These are phyloP conservation scores for Raffaelea deltoideospora DNA, from an alignment of 2,329 filamentous ascomycete genomes.

Conservation along the genomic window DNA sequence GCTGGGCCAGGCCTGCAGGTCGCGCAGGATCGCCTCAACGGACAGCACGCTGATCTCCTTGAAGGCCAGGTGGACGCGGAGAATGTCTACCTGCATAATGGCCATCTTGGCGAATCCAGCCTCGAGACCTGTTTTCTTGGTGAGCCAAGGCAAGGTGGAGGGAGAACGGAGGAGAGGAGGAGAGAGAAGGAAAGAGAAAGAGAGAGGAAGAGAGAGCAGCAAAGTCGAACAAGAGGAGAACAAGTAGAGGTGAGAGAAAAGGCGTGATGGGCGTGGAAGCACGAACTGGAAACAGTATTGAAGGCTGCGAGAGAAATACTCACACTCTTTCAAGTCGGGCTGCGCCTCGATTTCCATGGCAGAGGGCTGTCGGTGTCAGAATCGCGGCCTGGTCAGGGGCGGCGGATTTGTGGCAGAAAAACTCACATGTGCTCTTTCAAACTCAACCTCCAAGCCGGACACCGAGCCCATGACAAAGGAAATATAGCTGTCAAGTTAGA, in stretches of 20 bases:
- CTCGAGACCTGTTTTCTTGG: conserved; percentile 17
- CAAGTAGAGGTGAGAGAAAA: too few species aligned
- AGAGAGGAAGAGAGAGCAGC: background rate
- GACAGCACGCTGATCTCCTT: conserved; percentile 12
- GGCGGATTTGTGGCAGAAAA: background rate
- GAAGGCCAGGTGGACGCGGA: conserved; percentile 15
- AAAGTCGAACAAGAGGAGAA: too few species aligned
- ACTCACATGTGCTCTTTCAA: conserved; percentile 9
- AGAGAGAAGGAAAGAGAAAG: background rate
- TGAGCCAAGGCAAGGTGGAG: too few species aligned
- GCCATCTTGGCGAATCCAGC: conserved; percentile 15
- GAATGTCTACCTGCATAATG: conserved; percentile 15
- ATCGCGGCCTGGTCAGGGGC: background rate
- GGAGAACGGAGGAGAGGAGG: background rate
- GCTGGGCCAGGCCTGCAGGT: conserved; percentile 15
- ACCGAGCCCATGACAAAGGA: conserved; percentile 16
- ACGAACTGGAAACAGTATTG: too few species aligned
- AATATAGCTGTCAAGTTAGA: conserved; percentile 13
- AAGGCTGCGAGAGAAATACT: conserved; percentile 1
- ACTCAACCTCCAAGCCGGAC: conserved; percentile 12
- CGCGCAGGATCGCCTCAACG: conserved; percentile 14
- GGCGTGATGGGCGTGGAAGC: too few species aligned
- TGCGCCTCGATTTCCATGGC: conserved; percentile 11
- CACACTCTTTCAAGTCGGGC: conserved; percentile 12
- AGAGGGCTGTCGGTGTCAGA: conserved; percentile 8